Evolutionary conservation across 2,329 filamentous ascomycete genomes (phyloP).

Genomic region (Gnomoniopsis sp.): DNA sequence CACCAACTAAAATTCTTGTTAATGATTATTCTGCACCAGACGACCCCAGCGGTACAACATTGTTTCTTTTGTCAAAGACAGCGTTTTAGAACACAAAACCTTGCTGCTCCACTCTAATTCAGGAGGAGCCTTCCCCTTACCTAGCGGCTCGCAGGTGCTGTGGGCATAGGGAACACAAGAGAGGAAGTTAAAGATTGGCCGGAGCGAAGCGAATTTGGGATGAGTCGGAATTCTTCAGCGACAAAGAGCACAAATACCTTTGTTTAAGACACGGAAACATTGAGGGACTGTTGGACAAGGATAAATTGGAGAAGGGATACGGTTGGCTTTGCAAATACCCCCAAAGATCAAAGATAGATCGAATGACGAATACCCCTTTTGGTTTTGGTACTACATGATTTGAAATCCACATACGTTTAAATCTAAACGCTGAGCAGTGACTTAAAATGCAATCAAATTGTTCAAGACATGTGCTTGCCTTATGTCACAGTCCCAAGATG

Average conservation of each 20-base stretch:
- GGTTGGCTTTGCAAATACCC: slow-evolving; percentile 17
- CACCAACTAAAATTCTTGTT: not conserved
- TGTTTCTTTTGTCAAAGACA: not conserved
- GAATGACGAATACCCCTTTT: slow-evolving; percentile 14
- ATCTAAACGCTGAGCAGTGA: not conserved
- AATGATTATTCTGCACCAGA: not conserved
- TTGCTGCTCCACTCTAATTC: not conserved
- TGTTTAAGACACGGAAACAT: not conserved
- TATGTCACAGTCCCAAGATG: not conserved
- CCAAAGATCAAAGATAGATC: slow-evolving; percentile 6
- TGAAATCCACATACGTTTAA: not conserved
- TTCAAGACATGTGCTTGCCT: not conserved
- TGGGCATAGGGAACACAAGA: not conserved
- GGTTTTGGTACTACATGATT: not conserved
- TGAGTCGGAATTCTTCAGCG: no score
- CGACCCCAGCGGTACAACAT: not conserved
- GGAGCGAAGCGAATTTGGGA: not conserved
- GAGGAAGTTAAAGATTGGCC: not conserved
- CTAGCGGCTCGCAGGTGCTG: not conserved
- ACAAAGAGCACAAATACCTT: not conserved
- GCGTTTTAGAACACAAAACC: not conserved
- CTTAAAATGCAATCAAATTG: not conserved
- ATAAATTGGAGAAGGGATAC: slow-evolving; percentile 1
- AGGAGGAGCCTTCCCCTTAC: not conserved
- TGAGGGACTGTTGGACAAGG: not conserved